Base-by-base conservation (phyloP, 768 basidiomycete genomes). In the Paxillus ammoniavirescens region DNA sequence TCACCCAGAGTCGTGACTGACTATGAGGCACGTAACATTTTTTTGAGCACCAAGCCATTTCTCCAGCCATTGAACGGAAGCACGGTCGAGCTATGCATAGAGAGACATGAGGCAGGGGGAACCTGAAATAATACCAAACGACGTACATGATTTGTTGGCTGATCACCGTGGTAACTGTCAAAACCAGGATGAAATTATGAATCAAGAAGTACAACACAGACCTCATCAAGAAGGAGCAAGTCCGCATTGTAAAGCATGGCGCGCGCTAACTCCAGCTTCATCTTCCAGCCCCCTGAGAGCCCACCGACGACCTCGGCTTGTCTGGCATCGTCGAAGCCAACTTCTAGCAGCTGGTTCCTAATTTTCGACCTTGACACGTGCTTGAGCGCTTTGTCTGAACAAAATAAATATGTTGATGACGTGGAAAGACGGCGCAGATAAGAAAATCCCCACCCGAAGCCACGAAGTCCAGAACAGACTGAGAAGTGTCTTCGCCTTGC, bases 221-320 rank as follows among this genome's bases (percentile, higher is more conserved):
- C 87, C 81, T 94, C 93, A 64, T 95, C 89, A n/a, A 91, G 81
- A 45, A 91, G 75, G 12, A 91, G 77, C 35, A 91, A 75, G 72
- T 91, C 89, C 10, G 91, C 95, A 62, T 95, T 93, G 76, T 96
- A 95, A 47, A 98, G 76, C 93, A 98, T 98, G 12, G 95, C 96
- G 60, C 95, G 78, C 8, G 93, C 93, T 38, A 98, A 81, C 69
- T 98, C 95, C 49, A 98, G 82, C 72, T 97, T 97, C 95, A 98
- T 98, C 77, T 98, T 98, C 95, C 95, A 98, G 41, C 96, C 95
- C 64, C 96, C 96, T 13, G 94, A 97, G 56, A 98, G 77, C 40
- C 91, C 87, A 45, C 89, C 93, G 55, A 98, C 94, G 48, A 82
- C 75, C 62, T 96, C 91, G 38, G 81, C 73, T 73, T 98, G 95